Percentiles rank a stretch among this genome's conserved stretches.
phyloP scores from a whole-genome alignment of 2,329 filamentous ascomycete species.

The Calonectria pteridis region DNA sequence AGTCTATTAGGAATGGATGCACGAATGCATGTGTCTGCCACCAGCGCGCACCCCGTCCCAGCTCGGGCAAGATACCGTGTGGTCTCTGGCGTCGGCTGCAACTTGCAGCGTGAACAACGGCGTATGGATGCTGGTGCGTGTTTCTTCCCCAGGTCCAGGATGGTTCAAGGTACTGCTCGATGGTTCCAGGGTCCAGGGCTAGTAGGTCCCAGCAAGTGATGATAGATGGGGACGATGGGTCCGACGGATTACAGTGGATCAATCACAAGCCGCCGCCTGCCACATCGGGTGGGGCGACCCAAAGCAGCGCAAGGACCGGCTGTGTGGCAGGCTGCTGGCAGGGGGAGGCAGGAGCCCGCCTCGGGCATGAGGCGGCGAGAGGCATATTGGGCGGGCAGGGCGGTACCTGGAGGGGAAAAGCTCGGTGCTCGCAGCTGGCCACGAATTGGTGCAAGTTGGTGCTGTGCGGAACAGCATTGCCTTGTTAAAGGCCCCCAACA shows the following conservation, averaged over 20 bases:
- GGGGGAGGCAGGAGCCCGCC: slow-evolving; percentile 11
- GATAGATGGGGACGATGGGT: slow-evolving; percentile 29
- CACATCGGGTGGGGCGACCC: slow-evolving; percentile 5
- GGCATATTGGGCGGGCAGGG: neutral
- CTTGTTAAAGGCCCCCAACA: neutral
- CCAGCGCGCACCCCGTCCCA: neutral
- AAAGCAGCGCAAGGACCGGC: slow-evolving; percentile 15
- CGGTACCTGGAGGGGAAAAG: slow-evolving; percentile 12
- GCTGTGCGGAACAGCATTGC: neutral
- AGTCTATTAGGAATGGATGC: slow-evolving; percentile 2
- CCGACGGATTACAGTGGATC: slow-evolving; percentile 5
- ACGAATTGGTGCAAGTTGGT: neutral
- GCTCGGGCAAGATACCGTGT: neutral
- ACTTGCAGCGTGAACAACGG: neutral
- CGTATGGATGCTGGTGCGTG: slow-evolving; percentile 1
- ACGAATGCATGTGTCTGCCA: slow-evolving; percentile 5
- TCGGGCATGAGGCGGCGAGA: slow-evolving; percentile 16
- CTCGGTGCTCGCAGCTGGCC: neutral
- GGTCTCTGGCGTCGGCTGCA: neutral
- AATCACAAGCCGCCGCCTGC: slow-evolving; percentile 6
- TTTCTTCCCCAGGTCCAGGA: slow-evolving; percentile 27
- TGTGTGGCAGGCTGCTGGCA: slow-evolving; percentile 19
- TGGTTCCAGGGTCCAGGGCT: slow-evolving; percentile 34
- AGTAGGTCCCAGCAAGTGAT: slow-evolving; percentile 30
- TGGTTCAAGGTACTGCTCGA: slow-evolving; percentile 23